Conservation (phyloP, 257 asterid genomes). For the Phtheirospermum japonicum region DNA sequence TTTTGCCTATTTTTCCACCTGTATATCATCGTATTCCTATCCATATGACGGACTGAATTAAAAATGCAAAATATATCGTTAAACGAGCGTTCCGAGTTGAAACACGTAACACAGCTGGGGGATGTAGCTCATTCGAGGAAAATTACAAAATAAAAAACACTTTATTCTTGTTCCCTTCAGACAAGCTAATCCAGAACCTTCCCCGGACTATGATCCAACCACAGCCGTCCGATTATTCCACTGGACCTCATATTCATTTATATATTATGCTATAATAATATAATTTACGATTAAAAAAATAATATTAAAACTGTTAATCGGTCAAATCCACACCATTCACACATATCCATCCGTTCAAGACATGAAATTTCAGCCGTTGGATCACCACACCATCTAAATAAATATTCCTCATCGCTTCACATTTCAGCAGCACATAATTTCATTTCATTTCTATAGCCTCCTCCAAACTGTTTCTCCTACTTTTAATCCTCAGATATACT, state of each 20-base stretch:
- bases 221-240: constrained; percentile 41
- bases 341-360: constrained; percentile 35
- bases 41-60: no score
- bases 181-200: constrained; percentile 34
- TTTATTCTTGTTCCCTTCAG: constrained; percentile 24
- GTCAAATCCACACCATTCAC: constrained; percentile 27
- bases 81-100: constrained; percentile 25
- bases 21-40: no score
- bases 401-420: constrained; percentile 25
- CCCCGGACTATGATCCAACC: constrained; percentile 25
- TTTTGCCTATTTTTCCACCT: no score
- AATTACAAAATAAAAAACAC: no score
- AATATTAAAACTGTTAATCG: background rate
- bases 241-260: no score
- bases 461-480: background rate
- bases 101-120: constrained; percentile 29
- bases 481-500: background rate
- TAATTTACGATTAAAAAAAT: background rate
- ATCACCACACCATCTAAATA: constrained; percentile 35
- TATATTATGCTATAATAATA: background rate
- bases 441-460: background rate
- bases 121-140: no score
- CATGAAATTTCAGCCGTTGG: constrained; percentile 39
- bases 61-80: background rate
- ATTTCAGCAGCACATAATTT: background rate